Evolutionary conservation across 768 basidiomycete species (phyloP).

Genomic region (Suillus clintonianus): DNA sequence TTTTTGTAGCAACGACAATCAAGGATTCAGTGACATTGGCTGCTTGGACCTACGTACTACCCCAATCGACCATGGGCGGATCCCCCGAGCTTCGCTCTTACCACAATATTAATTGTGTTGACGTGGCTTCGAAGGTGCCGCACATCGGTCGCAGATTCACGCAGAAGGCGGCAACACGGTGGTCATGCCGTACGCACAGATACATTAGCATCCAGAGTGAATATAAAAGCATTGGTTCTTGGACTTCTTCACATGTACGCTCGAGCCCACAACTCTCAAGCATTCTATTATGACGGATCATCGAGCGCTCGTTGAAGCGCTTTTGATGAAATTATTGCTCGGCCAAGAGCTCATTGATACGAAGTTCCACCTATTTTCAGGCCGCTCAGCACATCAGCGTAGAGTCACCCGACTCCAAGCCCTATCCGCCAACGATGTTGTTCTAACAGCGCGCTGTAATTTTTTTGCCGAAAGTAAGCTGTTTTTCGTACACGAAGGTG

Average conservation of each 20-base stretch:
- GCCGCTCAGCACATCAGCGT: conserved; percentile 15
- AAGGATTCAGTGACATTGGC: neutral
- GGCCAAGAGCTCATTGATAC: conserved; percentile 31
- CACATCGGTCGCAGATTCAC: no score
- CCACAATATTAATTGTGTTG: neutral
- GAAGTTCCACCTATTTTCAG: conserved; percentile 31
- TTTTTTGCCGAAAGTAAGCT: conserved; percentile 30
- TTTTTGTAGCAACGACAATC: neutral
- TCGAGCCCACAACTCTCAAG: neutral
- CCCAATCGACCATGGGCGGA: neutral
- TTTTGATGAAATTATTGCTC: conserved; percentile 26
- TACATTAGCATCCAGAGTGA: neutral
- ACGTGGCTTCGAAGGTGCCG: neutral
- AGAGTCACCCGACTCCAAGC: conserved; percentile 19
- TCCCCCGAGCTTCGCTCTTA: no score
- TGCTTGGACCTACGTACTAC: neutral
- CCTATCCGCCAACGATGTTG: conserved; percentile 26
- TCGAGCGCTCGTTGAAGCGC: conserved; percentile 17
- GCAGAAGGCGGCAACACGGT: neutral
- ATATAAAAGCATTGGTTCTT: no score
- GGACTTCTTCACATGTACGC: neutral
- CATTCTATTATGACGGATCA: conserved; percentile 3
- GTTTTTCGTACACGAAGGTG: neutral
- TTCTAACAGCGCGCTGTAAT: conserved; percentile 26
- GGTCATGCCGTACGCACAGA: neutral